Base-by-base conservation (phyloP, 768 basidiomycete genomes). In the Termitomyces sp. region DNA sequence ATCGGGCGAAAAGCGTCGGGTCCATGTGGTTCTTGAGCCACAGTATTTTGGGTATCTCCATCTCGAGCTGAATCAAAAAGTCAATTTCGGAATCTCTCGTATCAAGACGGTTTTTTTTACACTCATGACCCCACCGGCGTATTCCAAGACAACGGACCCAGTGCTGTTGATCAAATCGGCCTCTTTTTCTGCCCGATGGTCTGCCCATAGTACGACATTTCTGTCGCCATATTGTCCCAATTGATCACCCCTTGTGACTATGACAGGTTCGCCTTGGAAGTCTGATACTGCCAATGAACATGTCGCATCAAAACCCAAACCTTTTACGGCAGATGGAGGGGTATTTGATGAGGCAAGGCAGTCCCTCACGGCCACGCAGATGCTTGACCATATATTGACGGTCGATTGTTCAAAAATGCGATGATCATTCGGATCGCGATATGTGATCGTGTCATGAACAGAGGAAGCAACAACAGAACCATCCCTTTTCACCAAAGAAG, bases 381-480 rank as follows among this genome's bases (percentile, higher is more conserved):
- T 85, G 50, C 80, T 77, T 8, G 72, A 67, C 95, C 93, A 95
- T 71, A 97, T 95, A 64, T 98, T 82, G 22, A 74, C 72, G 0
- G 93, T 93, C 32, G 93, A 96, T 70, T 99, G 97, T 70, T 99
- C 97, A 68, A 97, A 99, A 74, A 98, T 94, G 54, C 88, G 80
- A 67, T 92, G 85, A 77, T 98, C 92, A 32, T 78, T 67, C 1
- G 82, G 75, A 73, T 93, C 89, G 59, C 96, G 87, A 76, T 82
- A 94, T 10, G 94, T 98, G 51, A 74, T 77, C n/a, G 88, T 98
- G 21, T 83, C 80, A 65, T 90, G 83, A 50, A 87, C 87, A 60
- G 85, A 83, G 35, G 93, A 90, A 5, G 92, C 89, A 51, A 87
- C 72, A 54, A 93, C 77, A 32, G 74, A 77, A 40, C 95, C 93